Evolutionary conservation across 73 alveolate species (phyloP).

Genomic region (Tetrahymena malaccensis): DNA sequence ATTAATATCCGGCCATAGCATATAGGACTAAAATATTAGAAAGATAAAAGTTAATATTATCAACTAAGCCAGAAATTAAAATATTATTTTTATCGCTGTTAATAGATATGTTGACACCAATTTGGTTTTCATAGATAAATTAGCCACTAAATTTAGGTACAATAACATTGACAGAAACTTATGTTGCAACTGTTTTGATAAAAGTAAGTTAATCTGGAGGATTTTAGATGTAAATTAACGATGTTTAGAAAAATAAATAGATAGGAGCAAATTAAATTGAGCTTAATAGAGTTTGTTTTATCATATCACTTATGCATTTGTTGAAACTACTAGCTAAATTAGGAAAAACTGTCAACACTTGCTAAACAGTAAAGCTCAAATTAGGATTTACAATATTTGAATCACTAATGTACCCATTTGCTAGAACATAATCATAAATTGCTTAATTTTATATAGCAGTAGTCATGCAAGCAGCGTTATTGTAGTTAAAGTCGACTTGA

Average conservation of each 20-base stretch:
- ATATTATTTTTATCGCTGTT: background rate
- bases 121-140: background rate
- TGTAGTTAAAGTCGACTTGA: background rate
- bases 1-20: background rate
- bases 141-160: background rate
- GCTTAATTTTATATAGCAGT: background rate
- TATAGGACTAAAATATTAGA: background rate
- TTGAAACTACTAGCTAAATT: background rate
- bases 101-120: background rate
- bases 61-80: background rate
- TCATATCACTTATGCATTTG: background rate
- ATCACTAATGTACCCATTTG: background rate
- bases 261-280: background rate
- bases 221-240: background rate
- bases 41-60: background rate
- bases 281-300: background rate
- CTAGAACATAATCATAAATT: background rate
- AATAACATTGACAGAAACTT: background rate
- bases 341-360: background rate
- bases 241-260: background rate
- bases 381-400: background rate
- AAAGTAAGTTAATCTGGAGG: background rate
- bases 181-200: background rate
- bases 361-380: background rate
- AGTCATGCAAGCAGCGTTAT: background rate